Conservation (phyloP, 2,329 filamentous ascomycete genomes). For the Cladorrhinum sp. region DNA sequence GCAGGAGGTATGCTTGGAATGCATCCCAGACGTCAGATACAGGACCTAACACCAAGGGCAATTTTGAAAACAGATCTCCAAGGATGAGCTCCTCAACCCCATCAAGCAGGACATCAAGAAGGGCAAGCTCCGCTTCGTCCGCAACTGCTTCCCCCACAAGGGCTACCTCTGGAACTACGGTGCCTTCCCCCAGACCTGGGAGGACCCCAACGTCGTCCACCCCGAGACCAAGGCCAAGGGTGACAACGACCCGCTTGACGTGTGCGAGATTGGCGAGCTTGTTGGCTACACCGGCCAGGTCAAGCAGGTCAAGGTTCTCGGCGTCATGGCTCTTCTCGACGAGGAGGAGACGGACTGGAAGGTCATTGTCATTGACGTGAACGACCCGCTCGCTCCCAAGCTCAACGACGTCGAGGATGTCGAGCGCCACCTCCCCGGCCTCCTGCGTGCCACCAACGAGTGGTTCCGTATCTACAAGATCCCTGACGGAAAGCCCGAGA, state of each 20-base stretch:
- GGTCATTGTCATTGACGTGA: constrained; percentile 98
- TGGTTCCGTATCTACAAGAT: constrained; percentile 99
- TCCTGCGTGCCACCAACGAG: constrained; percentile 96
- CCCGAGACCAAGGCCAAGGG: constrained; percentile 99
- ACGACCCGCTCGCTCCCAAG: constrained; percentile 93
- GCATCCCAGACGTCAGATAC: too few species aligned
- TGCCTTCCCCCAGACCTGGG: constrained; percentile 99
- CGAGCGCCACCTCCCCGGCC: constrained; percentile 94
- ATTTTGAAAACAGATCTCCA: constrained; percentile 72
- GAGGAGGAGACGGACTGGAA: constrained; percentile 99
- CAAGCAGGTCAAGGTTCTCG: constrained; percentile 99
- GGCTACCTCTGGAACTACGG: constrained; percentile 99
- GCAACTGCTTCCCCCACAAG: constrained; percentile 99
- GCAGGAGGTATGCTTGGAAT: constrained; percentile 91
- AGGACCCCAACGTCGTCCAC: constrained; percentile 93
- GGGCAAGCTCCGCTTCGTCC: constrained; percentile 98
- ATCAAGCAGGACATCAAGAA: constrained; percentile 99
- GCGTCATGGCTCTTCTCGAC: constrained; percentile 98
- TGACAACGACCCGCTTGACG: constrained; percentile 98
- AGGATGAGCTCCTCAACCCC: constrained; percentile 96
- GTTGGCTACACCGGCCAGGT: constrained; percentile 94
- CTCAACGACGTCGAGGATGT: constrained; percentile 99
- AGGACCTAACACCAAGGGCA: too few species aligned
- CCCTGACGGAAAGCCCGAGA: constrained; percentile 99
- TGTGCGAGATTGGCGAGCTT: constrained; percentile 98